Evolutionary conservation across 2,329 filamentous ascomycete species (phyloP), one percentile per base, ranked within the genome.

Genomic region (Ophiocordyceps sinensis): DNA sequence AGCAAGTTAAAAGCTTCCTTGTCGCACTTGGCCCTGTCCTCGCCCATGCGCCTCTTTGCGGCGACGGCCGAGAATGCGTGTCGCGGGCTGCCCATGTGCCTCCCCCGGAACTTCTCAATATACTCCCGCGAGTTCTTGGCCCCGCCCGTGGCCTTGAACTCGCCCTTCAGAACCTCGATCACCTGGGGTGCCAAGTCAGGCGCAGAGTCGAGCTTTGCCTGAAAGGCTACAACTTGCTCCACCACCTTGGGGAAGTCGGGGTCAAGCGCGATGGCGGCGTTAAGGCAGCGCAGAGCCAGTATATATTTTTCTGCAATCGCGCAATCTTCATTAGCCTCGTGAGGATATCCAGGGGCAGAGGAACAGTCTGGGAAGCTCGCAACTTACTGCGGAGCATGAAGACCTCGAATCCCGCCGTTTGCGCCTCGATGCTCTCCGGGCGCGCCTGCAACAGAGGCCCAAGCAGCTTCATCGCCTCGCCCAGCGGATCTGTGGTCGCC

Each of bases 391-490:
- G 74, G 55, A 87, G 74, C 44, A 93, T 70, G 57, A 85, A 88
- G 15, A 98, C 82, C 64, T 96, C 88, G 52, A 95, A 96, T 5
- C 87, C 91, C 40, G 81, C 76, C 48, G 80, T 72, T 62, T 98
- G 91, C 19, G 76, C 84, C 46, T 91, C 78, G 38, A 94, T 75
- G 56, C 79, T 84, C 65, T 82, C 77, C 2, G 87, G 81, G 53
- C 79, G 88, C 54, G 80, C 82, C 58, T 94, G 82, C 44, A 98
- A 70, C 51, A 98, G 67, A 3, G 85, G 87, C 14, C 63, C 69
- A 43, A 98, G 61, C 58, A 91, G 94, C 60, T 89, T 94, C 68
- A 86, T 82, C 3, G 86, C 86, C 53, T 91, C 87, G 38, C 78
- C 79, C 36, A 98, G 64, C 9, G 91, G 89, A 42, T 91, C 81